Conservation (phyloP, 2,329 filamentous ascomycete genomes). For the Cladosporium oxysporum region DNA sequence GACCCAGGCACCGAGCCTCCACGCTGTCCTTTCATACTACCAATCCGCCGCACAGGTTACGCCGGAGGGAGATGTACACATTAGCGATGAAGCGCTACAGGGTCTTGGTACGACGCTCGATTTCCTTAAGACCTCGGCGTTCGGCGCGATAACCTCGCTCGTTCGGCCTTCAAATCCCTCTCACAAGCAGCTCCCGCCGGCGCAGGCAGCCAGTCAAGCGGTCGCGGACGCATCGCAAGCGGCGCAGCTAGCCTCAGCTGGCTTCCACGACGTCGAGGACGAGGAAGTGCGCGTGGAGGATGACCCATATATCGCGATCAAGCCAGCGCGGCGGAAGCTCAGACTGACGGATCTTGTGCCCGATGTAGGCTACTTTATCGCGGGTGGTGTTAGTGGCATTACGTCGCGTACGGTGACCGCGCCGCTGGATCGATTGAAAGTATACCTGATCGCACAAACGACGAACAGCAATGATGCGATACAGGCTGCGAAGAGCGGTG, state of each 20-base stretch:
- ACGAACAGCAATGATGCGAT: conserved; percentile 61
- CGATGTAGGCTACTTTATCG: conserved; percentile 95
- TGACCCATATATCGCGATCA: conserved; percentile 38
- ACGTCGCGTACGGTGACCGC: conserved; percentile 94
- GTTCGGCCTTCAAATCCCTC: conserved; percentile 26
- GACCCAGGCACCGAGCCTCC: conserved; percentile 69
- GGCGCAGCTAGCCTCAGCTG: conserved; percentile 14
- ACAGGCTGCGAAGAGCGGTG: conserved; percentile 69
- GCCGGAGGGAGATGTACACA: conserved; percentile 88
- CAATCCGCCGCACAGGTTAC: conserved; percentile 85
- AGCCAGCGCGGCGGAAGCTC: conserved; percentile 41
- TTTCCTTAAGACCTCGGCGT: conserved; percentile 70
- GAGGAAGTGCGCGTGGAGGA: conserved; percentile 26
- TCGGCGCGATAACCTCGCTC: conserved; percentile 69
- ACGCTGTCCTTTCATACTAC: conserved; percentile 87
- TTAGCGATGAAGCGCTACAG: conserved; percentile 87
- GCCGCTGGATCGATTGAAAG: conserved; percentile 93
- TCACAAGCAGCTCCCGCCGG: conserved; percentile 19
- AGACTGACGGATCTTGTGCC: conserved; percentile 65
- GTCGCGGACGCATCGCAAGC: conserved; percentile 14
- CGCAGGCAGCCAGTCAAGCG: conserved; percentile 8
- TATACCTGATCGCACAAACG: conserved; percentile 94
- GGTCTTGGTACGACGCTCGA: conserved; percentile 81
- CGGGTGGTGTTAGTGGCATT: conserved; percentile 90
- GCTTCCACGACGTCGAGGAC: conserved; percentile 20